phyloP scores from a whole-genome alignment of 2,329 filamentous ascomycete genomes.

The Aspergillus neotritici region DNA sequence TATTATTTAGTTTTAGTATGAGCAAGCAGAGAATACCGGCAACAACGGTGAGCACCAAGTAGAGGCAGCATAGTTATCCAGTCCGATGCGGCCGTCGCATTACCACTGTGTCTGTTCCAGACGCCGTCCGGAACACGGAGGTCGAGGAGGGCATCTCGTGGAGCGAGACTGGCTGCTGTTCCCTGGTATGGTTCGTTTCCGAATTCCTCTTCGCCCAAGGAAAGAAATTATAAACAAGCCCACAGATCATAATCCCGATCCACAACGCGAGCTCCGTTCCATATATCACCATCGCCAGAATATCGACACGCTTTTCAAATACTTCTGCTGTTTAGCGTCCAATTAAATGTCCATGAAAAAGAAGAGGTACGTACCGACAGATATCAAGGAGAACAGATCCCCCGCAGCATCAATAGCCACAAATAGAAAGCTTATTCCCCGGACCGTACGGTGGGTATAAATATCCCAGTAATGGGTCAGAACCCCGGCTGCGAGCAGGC shows the following conservation, averaged over 20 bases:
- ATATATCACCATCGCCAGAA: constrained; percentile 63
- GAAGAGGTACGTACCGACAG: constrained; percentile 42
- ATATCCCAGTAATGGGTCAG: constrained; percentile 66
- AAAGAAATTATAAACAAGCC: constrained; percentile 58
- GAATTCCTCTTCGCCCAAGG: constrained; percentile 49
- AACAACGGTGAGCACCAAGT: no score
- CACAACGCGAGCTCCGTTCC: constrained; percentile 60
- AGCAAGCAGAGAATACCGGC: not conserved
- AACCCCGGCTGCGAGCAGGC: constrained; percentile 60
- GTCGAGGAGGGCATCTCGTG: constrained; percentile 54
- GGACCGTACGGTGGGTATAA: constrained; percentile 58
- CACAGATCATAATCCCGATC: constrained; percentile 61
- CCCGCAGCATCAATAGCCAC: constrained; percentile 64
- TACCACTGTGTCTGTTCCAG: constrained; percentile 19
- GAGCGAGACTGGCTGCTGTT: constrained; percentile 24
- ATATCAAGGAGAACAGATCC: constrained; percentile 61
- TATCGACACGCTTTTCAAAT: constrained; percentile 36
- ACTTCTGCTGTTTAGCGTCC: constrained; percentile 12
- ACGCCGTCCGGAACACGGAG: constrained; percentile 58
- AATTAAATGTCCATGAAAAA: constrained; percentile 19
- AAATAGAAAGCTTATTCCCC: constrained; percentile 67
- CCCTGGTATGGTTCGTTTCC: constrained; percentile 3
- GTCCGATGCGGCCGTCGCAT: not conserved
- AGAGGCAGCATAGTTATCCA: no score
- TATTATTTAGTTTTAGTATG: not conserved